Evolutionary conservation across 164 flowering plant genomes (phyloP).

Genomic region (Platanus orientalis): DNA sequence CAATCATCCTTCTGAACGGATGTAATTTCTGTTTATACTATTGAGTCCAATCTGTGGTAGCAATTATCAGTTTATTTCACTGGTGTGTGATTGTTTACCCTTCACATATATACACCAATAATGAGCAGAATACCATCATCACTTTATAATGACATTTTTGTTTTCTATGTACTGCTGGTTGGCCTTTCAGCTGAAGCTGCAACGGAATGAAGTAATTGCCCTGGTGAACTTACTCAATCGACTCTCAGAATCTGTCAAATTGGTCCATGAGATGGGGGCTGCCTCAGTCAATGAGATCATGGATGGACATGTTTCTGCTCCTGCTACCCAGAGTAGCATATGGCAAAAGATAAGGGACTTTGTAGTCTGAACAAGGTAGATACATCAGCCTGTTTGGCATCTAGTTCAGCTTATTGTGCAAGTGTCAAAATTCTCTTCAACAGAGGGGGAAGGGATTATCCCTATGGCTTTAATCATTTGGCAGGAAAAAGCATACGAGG

Average conservation of each 20-base stretch:
- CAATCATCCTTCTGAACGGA: too few relatives aligned
- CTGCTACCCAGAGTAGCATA: slow-evolving; percentile 14
- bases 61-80: too few relatives aligned
- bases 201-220: slow-evolving; percentile 94
- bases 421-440: too few relatives aligned
- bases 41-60: too few relatives aligned
- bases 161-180: background rate
- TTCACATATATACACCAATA: too few relatives aligned
- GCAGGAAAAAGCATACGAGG: background rate
- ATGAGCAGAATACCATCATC: too few relatives aligned
- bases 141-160: background rate
- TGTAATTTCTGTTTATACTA: too few relatives aligned
- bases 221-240: slow-evolving; percentile 77
- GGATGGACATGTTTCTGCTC: slow-evolving; percentile 21
- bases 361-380: slow-evolving; percentile 15
- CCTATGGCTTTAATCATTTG: too few relatives aligned
- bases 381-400: background rate
- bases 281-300: slow-evolving; percentile 37
- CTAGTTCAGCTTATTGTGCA: too few relatives aligned
- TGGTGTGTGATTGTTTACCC: too few relatives aligned
- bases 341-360: slow-evolving; percentile 24
- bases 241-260: slow-evolving; percentile 79
- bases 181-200: slow-evolving; percentile 68
- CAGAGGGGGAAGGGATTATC: too few relatives aligned
- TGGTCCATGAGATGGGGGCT: slow-evolving; percentile 64